Percentiles rank a stretch among this genome's conserved stretches.
Evolutionary conservation across 2,329 filamentous ascomycete species (phyloP).

Genomic region (Trichoderma atrobrunneum): DNA sequence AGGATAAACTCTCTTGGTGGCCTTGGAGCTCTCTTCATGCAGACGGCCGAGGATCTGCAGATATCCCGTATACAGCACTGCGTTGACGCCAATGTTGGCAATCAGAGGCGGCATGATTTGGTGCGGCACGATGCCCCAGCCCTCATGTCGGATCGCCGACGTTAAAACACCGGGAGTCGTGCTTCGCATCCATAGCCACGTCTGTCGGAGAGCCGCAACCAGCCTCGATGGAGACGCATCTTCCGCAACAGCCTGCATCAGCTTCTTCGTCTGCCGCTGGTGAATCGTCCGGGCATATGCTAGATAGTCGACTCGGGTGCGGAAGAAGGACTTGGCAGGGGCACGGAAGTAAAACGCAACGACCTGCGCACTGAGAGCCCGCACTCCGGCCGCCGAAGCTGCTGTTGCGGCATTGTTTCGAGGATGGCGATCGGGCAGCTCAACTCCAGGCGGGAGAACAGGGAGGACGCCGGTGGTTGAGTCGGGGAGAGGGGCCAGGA

Average conservation of each 20-base stretch:
- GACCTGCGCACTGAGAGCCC: constrained; percentile 77
- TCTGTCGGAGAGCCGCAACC: constrained; percentile 36
- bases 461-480: constrained; percentile 43
- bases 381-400: constrained; percentile 80
- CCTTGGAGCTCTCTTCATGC: constrained; percentile 60
- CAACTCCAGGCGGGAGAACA: constrained; percentile 41
- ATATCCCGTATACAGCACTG: constrained; percentile 73
- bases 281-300: constrained; percentile 56
- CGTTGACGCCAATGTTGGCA: constrained; percentile 71
- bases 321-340: constrained; percentile 89
- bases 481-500: constrained; percentile 28
- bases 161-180: constrained; percentile 69
- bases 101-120: constrained; percentile 74
- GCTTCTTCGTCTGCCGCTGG: constrained; percentile 39
- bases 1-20: constrained; percentile 64
- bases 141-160: constrained; percentile 65
- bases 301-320: constrained; percentile 81
- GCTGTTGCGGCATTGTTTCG: constrained; percentile 61
- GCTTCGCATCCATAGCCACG: constrained; percentile 53
- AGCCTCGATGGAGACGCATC: constrained; percentile 36
- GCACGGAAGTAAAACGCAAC: constrained; percentile 90
- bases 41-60: constrained; percentile 65
- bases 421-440: constrained; percentile 45
- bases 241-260: constrained; percentile 37
- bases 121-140: constrained; percentile 71